Percentiles rank a stretch among this genome's conserved stretches.
These are phyloP conservation scores for Hibiscus mutabilis DNA, from an alignment of 345 rosid genomes.

Conservation along the genomic window DNA sequence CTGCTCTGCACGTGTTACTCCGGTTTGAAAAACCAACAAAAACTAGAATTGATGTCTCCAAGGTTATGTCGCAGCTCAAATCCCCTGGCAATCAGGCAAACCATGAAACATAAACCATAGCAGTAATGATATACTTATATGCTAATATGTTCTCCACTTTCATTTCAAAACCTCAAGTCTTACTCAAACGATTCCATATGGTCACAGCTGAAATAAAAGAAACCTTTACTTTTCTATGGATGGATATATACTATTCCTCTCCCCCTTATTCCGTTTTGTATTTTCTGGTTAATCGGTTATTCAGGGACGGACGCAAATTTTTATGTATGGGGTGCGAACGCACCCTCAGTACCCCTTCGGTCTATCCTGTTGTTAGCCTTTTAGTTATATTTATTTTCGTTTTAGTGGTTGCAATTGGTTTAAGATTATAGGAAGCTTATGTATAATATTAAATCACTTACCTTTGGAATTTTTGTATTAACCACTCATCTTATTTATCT, in stretches of 20 bases:
- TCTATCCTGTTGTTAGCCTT: no score
- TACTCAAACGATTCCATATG: not conserved
- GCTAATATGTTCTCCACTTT: not conserved
- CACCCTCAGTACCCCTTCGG: no score
- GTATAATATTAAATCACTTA: not conserved
- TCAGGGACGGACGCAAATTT: no score
- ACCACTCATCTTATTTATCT: conserved; percentile 17
- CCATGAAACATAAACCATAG: no score
- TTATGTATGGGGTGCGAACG: no score
- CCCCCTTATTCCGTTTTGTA: not conserved
- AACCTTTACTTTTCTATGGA: no score
- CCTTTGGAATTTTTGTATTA: not conserved
- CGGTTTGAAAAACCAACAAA: not conserved
- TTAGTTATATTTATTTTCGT: not conserved
- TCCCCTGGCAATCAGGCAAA: no score
- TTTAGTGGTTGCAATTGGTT: not conserved
- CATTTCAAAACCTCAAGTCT: no score
- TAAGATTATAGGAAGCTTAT: not conserved
- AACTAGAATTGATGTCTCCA: not conserved
- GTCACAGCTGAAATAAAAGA: not conserved
- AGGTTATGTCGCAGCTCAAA: not conserved
- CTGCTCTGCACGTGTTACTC: not conserved
- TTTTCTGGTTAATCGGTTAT: no score
- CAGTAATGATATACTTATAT: not conserved
- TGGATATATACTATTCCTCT: not conserved